Evolutionary conservation across 1,139 yeast genomes (phyloP).

Genomic region (Saccharomyces hybrid): DNA sequence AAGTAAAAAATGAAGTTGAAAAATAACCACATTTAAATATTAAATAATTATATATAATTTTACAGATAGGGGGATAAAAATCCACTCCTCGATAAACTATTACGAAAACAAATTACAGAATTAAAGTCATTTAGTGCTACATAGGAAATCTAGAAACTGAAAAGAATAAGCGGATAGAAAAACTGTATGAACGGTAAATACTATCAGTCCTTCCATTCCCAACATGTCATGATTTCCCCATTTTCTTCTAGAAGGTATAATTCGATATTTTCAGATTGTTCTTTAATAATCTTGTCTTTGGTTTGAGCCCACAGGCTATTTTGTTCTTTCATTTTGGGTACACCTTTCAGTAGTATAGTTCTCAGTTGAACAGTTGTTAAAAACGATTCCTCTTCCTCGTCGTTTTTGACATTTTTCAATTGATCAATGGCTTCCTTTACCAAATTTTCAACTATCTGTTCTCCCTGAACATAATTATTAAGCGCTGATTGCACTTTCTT

Average conservation of each 20-base stretch:
- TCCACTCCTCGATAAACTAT: not conserved
- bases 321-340: slow-evolving; percentile 38
- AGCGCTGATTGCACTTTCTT: not conserved
- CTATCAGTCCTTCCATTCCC: slow-evolving; percentile 56
- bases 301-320: slow-evolving; percentile 53
- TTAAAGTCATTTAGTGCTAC: not conserved
- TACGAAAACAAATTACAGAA: not conserved
- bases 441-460: slow-evolving; percentile 31
- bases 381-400: slow-evolving; percentile 29
- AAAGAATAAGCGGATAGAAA: not conserved
- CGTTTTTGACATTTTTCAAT: slow-evolving; percentile 35
- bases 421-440: slow-evolving; percentile 37
- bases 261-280: slow-evolving; percentile 31
- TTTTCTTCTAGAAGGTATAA: slow-evolving; percentile 46
- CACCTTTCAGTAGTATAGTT: slow-evolving; percentile 47
- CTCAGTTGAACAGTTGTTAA: slow-evolving; percentile 69
- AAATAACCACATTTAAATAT: not conserved
- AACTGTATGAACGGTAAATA: not conserved
- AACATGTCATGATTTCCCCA: slow-evolving; percentile 77
- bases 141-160: not conserved
- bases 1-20: not conserved
- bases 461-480: slow-evolving; percentile 32
- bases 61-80: not conserved
- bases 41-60: not conserved
- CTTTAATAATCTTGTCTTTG: slow-evolving; percentile 49